Percentiles rank a stretch among this genome's conserved stretches.
These are phyloP conservation scores for Neurospora sp. DNA, from an alignment of 495 filamentous ascomycete species.

Conservation along the genomic window DNA sequence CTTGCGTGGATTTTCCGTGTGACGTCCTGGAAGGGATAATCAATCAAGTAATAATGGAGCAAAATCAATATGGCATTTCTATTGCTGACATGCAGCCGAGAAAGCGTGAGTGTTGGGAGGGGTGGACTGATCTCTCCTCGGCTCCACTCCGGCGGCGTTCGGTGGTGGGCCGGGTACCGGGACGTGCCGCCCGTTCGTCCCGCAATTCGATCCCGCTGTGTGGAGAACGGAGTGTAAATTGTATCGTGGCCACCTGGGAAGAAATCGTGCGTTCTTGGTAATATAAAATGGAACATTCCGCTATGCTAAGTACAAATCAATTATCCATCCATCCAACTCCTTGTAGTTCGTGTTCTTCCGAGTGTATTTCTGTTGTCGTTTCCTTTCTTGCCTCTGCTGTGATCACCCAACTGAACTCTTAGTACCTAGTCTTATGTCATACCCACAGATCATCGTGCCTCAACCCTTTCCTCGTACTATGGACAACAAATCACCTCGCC, in stretches of 20 bases:
- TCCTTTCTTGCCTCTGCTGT: background rate
- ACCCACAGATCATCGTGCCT: background rate
- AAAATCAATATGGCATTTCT: background rate
- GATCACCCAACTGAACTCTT: background rate
- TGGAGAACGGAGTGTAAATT: background rate
- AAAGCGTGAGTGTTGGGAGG: background rate
- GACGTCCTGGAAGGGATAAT: too few relatives aligned
- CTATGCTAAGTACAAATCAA: background rate
- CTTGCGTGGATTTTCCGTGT: too few relatives aligned
- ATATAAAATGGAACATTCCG: background rate
- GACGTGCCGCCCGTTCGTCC: background rate
- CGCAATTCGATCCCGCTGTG: background rate
- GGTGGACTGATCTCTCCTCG: background rate
- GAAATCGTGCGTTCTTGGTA: background rate
- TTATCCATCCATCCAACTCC: background rate
- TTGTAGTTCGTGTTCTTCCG: background rate
- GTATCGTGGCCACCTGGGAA: background rate
- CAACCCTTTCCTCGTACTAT: background rate
- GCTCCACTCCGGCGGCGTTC: background rate
- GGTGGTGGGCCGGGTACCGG: background rate
- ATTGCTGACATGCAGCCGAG: background rate
- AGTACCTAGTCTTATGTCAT: background rate
- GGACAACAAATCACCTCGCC: background rate
- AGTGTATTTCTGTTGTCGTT: background rate
- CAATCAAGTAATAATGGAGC: background rate